Evolutionary conservation across 2,329 filamentous ascomycete genomes (phyloP).

Genomic region (Arthroderma uncinatum): DNA sequence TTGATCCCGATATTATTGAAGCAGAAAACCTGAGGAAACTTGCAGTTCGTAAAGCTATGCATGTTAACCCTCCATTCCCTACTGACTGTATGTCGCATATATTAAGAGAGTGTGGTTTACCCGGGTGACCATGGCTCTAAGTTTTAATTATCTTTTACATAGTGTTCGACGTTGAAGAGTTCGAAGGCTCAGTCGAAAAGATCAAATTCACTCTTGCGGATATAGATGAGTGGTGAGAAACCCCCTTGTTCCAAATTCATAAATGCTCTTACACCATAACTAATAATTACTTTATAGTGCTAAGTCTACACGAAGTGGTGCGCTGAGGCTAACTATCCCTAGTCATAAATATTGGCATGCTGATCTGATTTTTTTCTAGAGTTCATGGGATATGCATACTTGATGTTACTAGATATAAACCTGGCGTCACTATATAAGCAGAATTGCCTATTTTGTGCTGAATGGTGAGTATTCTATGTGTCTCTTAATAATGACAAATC

Average conservation of each 20-base stretch:
- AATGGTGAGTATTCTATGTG: conserved; percentile 9
- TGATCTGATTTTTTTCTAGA: background rate
- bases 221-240: conserved; percentile 14
- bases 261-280: background rate
- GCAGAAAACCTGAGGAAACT: conserved; percentile 36
- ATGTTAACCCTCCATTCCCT: conserved; percentile 38
- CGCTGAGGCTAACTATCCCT: background rate
- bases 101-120: background rate
- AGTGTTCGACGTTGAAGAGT: conserved; percentile 14
- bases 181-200: conserved; percentile 7
- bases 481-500: background rate
- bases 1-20: conserved; percentile 39
- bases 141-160: background rate
- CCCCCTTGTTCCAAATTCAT: no score
- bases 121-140: no score
- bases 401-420: conserved; percentile 14
- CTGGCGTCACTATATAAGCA: conserved; percentile 10
- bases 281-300: background rate
- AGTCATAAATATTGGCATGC: no score
- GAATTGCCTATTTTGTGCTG: conserved; percentile 12
- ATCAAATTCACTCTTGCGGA: conserved; percentile 15
- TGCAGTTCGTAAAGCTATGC: conserved; percentile 32
- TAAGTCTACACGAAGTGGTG: background rate
- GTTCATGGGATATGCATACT: conserved; percentile 14
- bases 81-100: conserved; percentile 20